Percentiles rank a stretch among this genome's conserved stretches.
phyloP scores from a whole-genome alignment of 2,329 filamentous ascomycete species.

The Ophiosphaerella korrae region DNA sequence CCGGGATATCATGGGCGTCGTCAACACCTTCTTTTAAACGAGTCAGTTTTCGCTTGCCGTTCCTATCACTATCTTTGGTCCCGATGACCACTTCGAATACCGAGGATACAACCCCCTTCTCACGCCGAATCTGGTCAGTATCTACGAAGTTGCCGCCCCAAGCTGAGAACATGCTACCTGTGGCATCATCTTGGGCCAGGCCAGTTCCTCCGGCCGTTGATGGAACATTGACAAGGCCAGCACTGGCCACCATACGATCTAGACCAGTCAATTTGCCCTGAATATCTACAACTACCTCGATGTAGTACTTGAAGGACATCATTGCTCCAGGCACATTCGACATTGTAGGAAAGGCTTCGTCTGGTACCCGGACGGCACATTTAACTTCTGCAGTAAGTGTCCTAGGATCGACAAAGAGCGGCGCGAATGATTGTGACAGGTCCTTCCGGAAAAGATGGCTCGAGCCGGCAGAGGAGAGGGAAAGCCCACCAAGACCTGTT shows the following conservation, averaged over 20 bases:
- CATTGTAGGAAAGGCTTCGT: constrained; percentile 92
- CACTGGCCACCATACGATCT: constrained; percentile 65
- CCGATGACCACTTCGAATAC: constrained; percentile 87
- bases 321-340: constrained; percentile 86
- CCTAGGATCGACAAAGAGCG: constrained; percentile 82
- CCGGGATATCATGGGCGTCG: constrained; percentile 29
- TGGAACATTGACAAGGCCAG: constrained; percentile 57
- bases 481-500: constrained; percentile 84
- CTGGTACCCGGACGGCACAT: constrained; percentile 82
- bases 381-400: constrained; percentile 81
- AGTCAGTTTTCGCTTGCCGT: constrained; percentile 52
- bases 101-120: constrained; percentile 89
- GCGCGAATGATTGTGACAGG: constrained; percentile 83
- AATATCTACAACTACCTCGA: constrained; percentile 91
- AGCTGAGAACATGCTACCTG: constrained; percentile 55
- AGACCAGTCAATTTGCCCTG: constrained; percentile 84
- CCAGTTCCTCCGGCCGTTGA: constrained; percentile 50
- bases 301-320: constrained; percentile 92
- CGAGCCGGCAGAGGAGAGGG: constrained; percentile 82
- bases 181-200: constrained; percentile 42
- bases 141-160: constrained; percentile 77
- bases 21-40: constrained; percentile 17
- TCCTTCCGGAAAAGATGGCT: constrained; percentile 96
- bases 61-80: constrained; percentile 73
- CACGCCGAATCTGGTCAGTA: constrained; percentile 81